Conservation (phyloP, 495 filamentous ascomycete genomes). For the Hypoxylon trugodes region DNA sequence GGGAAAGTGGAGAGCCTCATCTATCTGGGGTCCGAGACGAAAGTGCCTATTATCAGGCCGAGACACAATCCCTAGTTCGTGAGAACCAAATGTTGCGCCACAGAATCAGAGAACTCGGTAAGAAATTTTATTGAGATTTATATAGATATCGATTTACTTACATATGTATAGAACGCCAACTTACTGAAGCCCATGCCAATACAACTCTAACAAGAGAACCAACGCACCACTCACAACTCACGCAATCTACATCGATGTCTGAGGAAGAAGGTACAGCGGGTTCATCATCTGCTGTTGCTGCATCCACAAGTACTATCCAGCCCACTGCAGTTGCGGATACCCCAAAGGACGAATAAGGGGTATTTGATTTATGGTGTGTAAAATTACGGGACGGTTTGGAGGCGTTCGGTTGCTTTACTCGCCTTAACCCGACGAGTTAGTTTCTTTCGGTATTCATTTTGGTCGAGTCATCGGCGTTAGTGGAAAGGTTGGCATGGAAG, state of each 20-base stretch:
- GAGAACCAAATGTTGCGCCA: conserved; percentile 94
- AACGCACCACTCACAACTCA: conserved; percentile 49
- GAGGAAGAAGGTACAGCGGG: conserved; percentile 33
- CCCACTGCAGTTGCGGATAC: conserved; percentile 13
- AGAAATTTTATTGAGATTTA: conserved; percentile 19
- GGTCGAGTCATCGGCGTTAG: conserved; percentile 22
- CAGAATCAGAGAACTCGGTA: conserved; percentile 84
- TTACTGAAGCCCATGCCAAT: conserved; percentile 48
- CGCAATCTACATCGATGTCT: conserved; percentile 45
- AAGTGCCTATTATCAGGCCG: conserved; percentile 88
- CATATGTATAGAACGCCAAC: conserved; percentile 47
- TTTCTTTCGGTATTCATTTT: conserved; percentile 1
- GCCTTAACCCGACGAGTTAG: neutral
- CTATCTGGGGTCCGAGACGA: conserved; percentile 71
- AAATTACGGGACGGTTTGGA: neutral
- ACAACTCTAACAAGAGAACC: conserved; percentile 49
- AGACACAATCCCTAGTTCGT: conserved; percentile 82
- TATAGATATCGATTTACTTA: neutral
- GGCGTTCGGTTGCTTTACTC: conserved; percentile 19
- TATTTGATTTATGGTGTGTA: neutral
- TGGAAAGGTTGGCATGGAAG: neutral
- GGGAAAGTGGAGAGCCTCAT: conserved; percentile 56
- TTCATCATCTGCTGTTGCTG: conserved; percentile 6
- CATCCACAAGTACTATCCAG: conserved; percentile 15
- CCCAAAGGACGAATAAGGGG: conserved; percentile 30